These are phyloP conservation scores for Groenewaldozyma auringiensis DNA, from an alignment of 1,139 yeast species.

Conservation along the genomic window DNA sequence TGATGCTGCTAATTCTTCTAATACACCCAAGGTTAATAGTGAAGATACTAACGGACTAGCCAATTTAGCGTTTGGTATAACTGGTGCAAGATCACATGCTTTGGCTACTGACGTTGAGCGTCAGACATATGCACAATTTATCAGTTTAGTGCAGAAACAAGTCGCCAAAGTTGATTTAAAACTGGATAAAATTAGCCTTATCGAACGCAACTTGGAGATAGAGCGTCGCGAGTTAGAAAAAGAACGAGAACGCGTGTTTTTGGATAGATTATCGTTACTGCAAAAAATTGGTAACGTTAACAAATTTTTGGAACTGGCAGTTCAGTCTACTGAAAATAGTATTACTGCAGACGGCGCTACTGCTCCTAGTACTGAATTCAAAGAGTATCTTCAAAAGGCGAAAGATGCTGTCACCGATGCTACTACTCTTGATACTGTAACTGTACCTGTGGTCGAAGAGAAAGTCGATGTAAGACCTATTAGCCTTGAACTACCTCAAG, in stretches of 20 bases:
- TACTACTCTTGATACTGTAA: constrained; percentile 15
- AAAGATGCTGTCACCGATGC: constrained; percentile 17
- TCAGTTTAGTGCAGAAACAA: constrained; percentile 68
- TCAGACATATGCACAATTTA: constrained; percentile 41
- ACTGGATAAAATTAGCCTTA: constrained; percentile 55
- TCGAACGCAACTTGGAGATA: constrained; percentile 71
- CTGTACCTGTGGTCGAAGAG: constrained; percentile 7
- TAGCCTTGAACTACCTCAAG: constrained; percentile 70
- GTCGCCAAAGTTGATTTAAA: constrained; percentile 71
- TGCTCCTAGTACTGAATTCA: not conserved
- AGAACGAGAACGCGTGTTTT: constrained; percentile 73
- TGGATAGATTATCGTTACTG: constrained; percentile 70
- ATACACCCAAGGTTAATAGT: constrained; percentile 8
- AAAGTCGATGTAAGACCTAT: constrained; percentile 47
- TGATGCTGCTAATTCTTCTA: constrained; percentile 3
- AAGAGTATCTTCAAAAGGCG: constrained; percentile 20
- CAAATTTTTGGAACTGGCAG: constrained; percentile 40
- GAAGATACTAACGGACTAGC: constrained; percentile 16
- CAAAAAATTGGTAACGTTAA: constrained; percentile 50
- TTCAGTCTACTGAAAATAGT: constrained; percentile 20
- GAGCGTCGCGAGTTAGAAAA: constrained; percentile 68
- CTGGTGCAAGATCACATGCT: constrained; percentile 78
- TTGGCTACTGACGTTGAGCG: constrained; percentile 80
- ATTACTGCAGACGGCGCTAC: constrained; percentile 7
- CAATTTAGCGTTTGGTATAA: constrained; percentile 29